Conservation (phyloP, 2,329 filamentous ascomycete species). For the Epichloe coenophiala region DNA sequence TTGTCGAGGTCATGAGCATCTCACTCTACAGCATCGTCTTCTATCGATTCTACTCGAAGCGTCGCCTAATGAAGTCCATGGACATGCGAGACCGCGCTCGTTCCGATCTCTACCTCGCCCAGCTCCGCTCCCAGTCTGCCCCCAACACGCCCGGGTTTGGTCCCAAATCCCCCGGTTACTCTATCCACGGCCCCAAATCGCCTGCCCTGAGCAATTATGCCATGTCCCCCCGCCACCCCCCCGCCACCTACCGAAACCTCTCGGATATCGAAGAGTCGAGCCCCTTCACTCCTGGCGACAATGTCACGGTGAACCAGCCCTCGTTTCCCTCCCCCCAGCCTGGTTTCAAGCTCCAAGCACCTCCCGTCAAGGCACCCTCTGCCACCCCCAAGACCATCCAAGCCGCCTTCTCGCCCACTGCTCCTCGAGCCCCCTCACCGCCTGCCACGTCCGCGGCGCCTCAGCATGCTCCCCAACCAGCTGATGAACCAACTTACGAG, state of each 20-base stretch:
- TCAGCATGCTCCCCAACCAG: constrained; percentile 52
- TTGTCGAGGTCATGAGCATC: constrained; percentile 84
- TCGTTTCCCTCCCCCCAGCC: constrained; percentile 39
- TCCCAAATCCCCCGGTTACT: constrained; percentile 37
- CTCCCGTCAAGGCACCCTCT: constrained; percentile 63
- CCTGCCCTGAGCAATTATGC: constrained; percentile 34
- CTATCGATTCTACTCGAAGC: constrained; percentile 96
- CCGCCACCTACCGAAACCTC: constrained; percentile 39
- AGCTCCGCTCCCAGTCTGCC: constrained; percentile 71
- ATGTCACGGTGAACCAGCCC: constrained; percentile 49
- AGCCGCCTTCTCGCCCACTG: constrained; percentile 44
- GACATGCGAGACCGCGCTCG: constrained; percentile 86
- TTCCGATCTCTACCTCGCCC: constrained; percentile 85
- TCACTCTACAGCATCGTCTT: constrained; percentile 88
- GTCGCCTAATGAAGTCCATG: constrained; percentile 92
- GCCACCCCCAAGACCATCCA: constrained; percentile 60
- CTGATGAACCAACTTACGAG: constrained; percentile 74
- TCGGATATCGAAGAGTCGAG: constrained; percentile 28
- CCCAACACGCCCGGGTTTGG: constrained; percentile 89
- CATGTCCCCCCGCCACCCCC: constrained; percentile 48
- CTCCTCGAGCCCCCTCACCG: constrained; percentile 7
- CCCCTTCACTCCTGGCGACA: constrained; percentile 39
- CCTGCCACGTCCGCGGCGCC: constrained; percentile 10
- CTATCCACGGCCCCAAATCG: constrained; percentile 18
- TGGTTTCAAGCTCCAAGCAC: constrained; percentile 77